Base-by-base conservation (phyloP, 768 basidiomycete genomes). In the Lactifluus pinguis region DNA sequence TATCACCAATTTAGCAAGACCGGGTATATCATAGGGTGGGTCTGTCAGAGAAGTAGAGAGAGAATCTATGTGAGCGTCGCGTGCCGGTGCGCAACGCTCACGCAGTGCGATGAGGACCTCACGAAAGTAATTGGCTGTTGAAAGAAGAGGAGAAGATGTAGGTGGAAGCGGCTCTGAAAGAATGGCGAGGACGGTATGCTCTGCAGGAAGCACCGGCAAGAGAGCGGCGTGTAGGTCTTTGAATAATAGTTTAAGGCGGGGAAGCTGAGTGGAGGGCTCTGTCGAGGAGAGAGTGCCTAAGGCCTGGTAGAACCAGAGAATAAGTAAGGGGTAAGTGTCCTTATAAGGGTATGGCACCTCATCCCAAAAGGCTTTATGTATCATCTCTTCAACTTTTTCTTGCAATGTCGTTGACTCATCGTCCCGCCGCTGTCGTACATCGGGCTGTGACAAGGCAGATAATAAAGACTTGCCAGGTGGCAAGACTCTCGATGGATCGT, bases 281-380 rank as follows among this genome's bases (percentile, higher is more conserved):
- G 80, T 75, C 30, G 80, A 80, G 3, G 84, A 83, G 7, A 90
- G 75, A 1, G 77, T 69, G 57, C 79, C 75, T 10, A 78, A 63
- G 2, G 81, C 86, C 87, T 89, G 66, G 42, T 32, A 34, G 54
- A 36, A 36, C 19, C 32, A n/a, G 55, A 64, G 1, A 38, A 47
- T 49, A 59, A 47, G 55, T 57, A 34, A 34, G 42, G 55, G 30
- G 21, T 53, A 4, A 29, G 53, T 4, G 21, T 13, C 45, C 11
- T 51, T 39, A 50, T 65, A 55, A 45, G 59, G 7, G 59, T 4
- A 44, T 49, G 56, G 66, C 66, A 88, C 87, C 77, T 86, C 80
- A 45, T 83, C 81, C 87, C 87, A 90, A 69, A 90, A 90, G 4
- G 84, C 86, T 52, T 73, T 75, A 68, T 86, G 84, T 13, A 81